Base-by-base conservation (phyloP, 257 asterid genomes). In the Gentiana macrophylla region DNA sequence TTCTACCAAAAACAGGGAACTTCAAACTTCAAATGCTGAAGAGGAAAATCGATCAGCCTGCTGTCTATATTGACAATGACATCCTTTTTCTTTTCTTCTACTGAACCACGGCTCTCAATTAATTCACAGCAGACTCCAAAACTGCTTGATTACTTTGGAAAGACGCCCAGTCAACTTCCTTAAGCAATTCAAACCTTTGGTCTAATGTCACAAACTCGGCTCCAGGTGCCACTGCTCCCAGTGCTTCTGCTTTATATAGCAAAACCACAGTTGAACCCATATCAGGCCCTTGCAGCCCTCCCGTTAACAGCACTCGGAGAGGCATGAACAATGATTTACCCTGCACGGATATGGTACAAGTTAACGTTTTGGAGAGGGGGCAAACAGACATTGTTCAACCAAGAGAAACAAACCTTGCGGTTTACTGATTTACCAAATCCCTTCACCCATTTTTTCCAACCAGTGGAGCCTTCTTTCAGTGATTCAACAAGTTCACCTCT, bases 271-370 rank as follows among this genome's bases (percentile, higher is more conserved):
- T 70, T 37, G 84, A 67, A 49, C 88, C 98, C 84, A 87, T 87
- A 13, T 91, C 98, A 49, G 96, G 98, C 33, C 98, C 96, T 53
- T 91, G 96, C 53, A 91, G 89, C 74, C 78, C 83, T 59, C 98
- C 98, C 3, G 96, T 87, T 43, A 91, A 81, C 73, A 84, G 64
- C 62, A 91, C 75, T 43, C 96, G 84, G 44, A 91, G 92, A 51
- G 98, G 98, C 95, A 83, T 79, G 87, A 91, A 87, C 32, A 91
- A 91, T 57, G 94, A 76, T 76, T 83, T 91, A 49, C 98, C 98
- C 98, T 91, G 84, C 8, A 8, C 48, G 9, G 3, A 35, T 56
- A 62, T 56, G 62, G 45, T 37, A 24, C 32, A 51, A 36, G 3
- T 52, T 41, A 2, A 59, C 34, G 9, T 8, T 0, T 47, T 12